These are phyloP conservation scores for Nelumbo lutea DNA, from an alignment of 164 flowering plant species.

Conservation along the genomic window DNA sequence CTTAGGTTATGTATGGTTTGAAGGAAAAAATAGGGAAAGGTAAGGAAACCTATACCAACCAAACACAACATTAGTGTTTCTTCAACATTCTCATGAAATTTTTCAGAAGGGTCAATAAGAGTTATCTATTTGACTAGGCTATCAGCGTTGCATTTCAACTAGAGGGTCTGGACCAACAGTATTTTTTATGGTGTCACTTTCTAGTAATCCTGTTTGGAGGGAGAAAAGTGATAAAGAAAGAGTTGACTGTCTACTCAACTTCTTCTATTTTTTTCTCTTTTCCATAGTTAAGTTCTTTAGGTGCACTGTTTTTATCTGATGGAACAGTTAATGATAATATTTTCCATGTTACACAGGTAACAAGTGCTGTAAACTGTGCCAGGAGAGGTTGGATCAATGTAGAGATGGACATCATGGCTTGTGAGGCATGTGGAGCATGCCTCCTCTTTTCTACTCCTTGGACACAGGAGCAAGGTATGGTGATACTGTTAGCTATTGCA, in stretches of 20 bases:
- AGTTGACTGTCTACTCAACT: background rate
- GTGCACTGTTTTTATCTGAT: background rate
- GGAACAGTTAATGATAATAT: background rate
- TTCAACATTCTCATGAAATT: too few relatives aligned
- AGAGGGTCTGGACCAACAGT: too few relatives aligned
- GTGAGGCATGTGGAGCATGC: constrained; percentile 89
- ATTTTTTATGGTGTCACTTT: too few relatives aligned
- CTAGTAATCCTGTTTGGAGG: too few relatives aligned
- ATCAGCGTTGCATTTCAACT: too few relatives aligned
- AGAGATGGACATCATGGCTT: constrained; percentile 76
- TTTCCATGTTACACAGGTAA: constrained; percentile 38
- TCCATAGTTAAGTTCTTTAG: background rate
- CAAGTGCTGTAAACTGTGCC: constrained; percentile 90
- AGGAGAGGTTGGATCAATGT: constrained; percentile 95
- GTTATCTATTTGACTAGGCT: too few relatives aligned
- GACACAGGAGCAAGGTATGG: constrained; percentile 71
- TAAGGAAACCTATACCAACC: too few relatives aligned
- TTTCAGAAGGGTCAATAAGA: too few relatives aligned
- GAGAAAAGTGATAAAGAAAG: too few relatives aligned
- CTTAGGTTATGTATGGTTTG: too few relatives aligned
- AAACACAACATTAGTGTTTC: too few relatives aligned
- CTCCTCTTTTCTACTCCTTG: constrained; percentile 89
- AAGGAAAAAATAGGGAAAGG: too few relatives aligned
- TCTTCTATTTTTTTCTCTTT: constrained; percentile 1
- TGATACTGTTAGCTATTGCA: background rate